Conservation (phyloP, 1,284 basidiomycete genomes). For the Papiliotrema flavescens region DNA sequence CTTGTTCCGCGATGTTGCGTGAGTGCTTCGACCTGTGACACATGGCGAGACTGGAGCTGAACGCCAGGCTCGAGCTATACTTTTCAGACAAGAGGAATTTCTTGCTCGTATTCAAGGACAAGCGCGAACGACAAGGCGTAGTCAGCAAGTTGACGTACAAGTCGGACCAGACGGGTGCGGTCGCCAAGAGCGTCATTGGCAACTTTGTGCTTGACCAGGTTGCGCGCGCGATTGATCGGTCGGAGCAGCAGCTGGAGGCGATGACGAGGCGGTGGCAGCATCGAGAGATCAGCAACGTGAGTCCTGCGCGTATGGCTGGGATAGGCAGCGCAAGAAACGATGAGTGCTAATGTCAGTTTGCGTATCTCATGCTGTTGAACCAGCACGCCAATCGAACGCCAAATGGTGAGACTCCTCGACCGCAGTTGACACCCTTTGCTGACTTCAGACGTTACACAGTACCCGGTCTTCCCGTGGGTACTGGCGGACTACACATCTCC, state of each 20-base stretch:
- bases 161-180: constrained; percentile 40
- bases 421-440: constrained; percentile 7
- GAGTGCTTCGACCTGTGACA: too few species aligned
- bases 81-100: constrained; percentile 83
- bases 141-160: constrained; percentile 57
- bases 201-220: constrained; percentile 48
- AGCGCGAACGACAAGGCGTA: constrained; percentile 61
- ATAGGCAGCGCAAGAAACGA: too few species aligned
- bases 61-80: constrained; percentile 76
- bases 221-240: constrained; percentile 42
- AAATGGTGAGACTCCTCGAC: constrained; percentile 53
- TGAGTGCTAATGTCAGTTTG: constrained; percentile 62
- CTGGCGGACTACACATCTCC: constrained; percentile 78
- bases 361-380: constrained; percentile 79
- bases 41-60: background rate
- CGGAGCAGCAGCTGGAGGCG: constrained; percentile 46
- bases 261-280: constrained; percentile 68
- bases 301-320: constrained; percentile 22
- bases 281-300: constrained; percentile 81
- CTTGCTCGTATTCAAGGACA: constrained; percentile 71
- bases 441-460: constrained; percentile 76
- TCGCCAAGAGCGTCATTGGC: constrained; percentile 42
- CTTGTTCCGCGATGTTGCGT: constrained; percentile 86
- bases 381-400: constrained; percentile 88
- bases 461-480: constrained; percentile 88